phyloP scores from a whole-genome alignment of 495 filamentous ascomycete genomes.

The Aspergillus olivimuriae region DNA sequence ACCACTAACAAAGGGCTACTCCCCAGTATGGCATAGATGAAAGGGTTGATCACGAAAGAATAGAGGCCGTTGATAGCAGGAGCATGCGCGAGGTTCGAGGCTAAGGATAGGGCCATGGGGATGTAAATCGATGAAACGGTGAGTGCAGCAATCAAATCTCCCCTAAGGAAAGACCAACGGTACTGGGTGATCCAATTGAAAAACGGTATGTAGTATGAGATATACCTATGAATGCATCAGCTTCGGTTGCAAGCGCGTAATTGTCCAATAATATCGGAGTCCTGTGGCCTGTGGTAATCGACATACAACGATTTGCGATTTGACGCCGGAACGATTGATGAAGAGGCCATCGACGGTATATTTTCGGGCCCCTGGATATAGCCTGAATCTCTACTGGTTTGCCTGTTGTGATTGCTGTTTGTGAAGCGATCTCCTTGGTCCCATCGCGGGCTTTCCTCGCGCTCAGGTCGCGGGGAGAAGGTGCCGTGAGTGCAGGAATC shows the following conservation, averaged over 20 bases:
- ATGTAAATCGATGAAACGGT: slow-evolving; percentile 97
- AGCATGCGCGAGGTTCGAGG: slow-evolving; percentile 89
- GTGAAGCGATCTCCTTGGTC: too few species aligned
- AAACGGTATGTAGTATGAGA: slow-evolving; percentile 89
- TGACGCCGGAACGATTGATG: slow-evolving; percentile 22
- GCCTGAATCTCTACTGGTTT: slow-evolving; percentile 10
- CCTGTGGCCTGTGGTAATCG: too few species aligned
- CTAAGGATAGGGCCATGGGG: slow-evolving; percentile 90
- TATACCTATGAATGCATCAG: slow-evolving; percentile 51
- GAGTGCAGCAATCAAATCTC: slow-evolving; percentile 78
- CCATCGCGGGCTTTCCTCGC: slow-evolving; percentile 40
- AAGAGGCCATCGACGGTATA: slow-evolving; percentile 27
- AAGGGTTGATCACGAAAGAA: slow-evolving; percentile 83
- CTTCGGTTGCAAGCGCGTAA: neutral
- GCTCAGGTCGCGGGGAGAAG: slow-evolving; percentile 63
- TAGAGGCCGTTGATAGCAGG: slow-evolving; percentile 95
- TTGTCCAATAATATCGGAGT: neutral
- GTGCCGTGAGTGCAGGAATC: slow-evolving; percentile 65
- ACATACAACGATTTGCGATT: slow-evolving; percentile 33
- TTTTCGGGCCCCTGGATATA: slow-evolving; percentile 27
- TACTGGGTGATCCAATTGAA: slow-evolving; percentile 87
- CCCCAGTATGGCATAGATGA: slow-evolving; percentile 85
- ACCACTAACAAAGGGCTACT: slow-evolving; percentile 91
- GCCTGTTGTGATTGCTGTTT: slow-evolving; percentile 7
- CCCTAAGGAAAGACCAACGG: slow-evolving; percentile 68